These are phyloP conservation scores for Sporothrix pseudoabietina DNA, from an alignment of 2,329 filamentous ascomycete genomes.

Conservation along the genomic window DNA sequence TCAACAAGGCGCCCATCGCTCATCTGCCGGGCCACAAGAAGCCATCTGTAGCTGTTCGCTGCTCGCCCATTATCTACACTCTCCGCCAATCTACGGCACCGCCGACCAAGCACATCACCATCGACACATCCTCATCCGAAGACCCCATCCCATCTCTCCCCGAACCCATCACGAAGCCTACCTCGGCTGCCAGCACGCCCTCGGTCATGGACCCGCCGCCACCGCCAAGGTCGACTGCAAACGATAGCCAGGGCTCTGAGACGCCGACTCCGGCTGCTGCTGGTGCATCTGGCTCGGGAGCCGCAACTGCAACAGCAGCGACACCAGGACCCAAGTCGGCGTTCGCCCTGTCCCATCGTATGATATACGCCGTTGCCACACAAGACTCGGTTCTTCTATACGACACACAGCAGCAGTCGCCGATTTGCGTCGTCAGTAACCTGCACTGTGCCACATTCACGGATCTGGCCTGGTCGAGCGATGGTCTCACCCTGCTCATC, in stretches of 20 bases:
- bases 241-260: slow-evolving; percentile 41
- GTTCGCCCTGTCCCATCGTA: slow-evolving; percentile 86
- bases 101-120: slow-evolving; percentile 83
- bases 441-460: slow-evolving; percentile 97
- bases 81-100: slow-evolving; percentile 69
- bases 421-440: slow-evolving; percentile 93
- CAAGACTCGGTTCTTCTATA: slow-evolving; percentile 94
- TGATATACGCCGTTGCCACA: slow-evolving; percentile 95
- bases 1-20: slow-evolving; percentile 94
- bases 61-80: slow-evolving; percentile 87
- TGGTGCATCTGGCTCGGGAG: neutral
- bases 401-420: slow-evolving; percentile 94
- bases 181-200: slow-evolving; percentile 51
- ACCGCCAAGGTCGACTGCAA: slow-evolving; percentile 43
- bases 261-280: neutral
- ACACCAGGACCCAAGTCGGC: slow-evolving; percentile 65
- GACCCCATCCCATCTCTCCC: slow-evolving; percentile 82
- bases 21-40: slow-evolving; percentile 98
- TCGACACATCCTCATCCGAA: slow-evolving; percentile 87
- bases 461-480: slow-evolving; percentile 78
- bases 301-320: slow-evolving; percentile 49
- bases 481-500: slow-evolving; percentile 47
- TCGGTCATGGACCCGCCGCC: slow-evolving; percentile 34
- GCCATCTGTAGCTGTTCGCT: slow-evolving; percentile 92
- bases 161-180: slow-evolving; percentile 72